Conservation (phyloP, 768 basidiomycete species). For the Myochromella boudieri region DNA sequence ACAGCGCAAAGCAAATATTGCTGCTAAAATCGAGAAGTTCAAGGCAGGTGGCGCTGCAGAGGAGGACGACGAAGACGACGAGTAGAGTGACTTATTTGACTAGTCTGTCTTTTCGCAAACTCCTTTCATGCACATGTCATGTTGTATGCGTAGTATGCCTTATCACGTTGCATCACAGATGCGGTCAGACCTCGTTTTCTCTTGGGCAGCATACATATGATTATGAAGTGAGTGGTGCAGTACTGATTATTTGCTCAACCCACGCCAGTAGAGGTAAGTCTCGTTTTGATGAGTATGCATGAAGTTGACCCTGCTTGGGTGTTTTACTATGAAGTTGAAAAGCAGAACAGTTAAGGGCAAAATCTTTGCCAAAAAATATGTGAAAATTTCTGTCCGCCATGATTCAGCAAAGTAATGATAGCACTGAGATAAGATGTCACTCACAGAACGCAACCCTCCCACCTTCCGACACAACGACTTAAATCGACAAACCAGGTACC, state of each 20-base stretch:
- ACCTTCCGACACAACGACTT: conserved; percentile 71
- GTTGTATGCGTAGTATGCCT: conserved; percentile 5
- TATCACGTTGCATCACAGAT: neutral
- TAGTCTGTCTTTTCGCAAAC: neutral
- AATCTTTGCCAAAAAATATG: conserved; percentile 50
- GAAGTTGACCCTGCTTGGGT: conserved; percentile 36
- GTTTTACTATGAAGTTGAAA: conserved; percentile 47
- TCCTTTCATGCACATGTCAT: conserved; percentile 4
- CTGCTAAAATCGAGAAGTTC: conserved; percentile 90
- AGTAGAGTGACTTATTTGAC: conserved; percentile 42
- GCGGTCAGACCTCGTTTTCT: neutral
- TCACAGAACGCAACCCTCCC: conserved; percentile 78
- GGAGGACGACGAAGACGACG: conserved; percentile 61
- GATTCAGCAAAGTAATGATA: neutral
- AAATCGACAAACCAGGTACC: conserved; percentile 82
- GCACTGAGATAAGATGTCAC: conserved; percentile 25
- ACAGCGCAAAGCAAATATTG: conserved; percentile 78
- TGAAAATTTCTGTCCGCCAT: conserved; percentile 55
- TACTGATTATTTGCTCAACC: conserved; percentile 50
- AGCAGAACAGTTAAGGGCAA: conserved; percentile 56
- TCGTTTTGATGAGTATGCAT: conserved; percentile 38
- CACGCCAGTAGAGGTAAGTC: conserved; percentile 47
- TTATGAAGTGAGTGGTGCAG: conserved; percentile 24
- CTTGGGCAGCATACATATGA: neutral
- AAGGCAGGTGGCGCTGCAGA: conserved; percentile 61